phyloP scores from a whole-genome alignment of 2,329 filamentous ascomycete genomes.

The Chrysoporthe austroafricana region DNA sequence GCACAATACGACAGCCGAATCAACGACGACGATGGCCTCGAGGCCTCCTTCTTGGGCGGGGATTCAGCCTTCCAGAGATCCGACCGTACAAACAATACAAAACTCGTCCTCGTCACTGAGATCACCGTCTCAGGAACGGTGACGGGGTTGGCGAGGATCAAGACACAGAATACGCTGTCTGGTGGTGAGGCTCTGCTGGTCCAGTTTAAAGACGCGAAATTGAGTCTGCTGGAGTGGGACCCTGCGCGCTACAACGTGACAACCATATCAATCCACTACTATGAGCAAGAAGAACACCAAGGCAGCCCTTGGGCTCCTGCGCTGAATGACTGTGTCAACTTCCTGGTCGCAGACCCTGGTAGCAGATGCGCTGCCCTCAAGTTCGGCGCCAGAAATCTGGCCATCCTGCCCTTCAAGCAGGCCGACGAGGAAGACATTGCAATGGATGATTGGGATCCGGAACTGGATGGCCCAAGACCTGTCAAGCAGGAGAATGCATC shows the following conservation, averaged over 20 bases:
- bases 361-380: conserved; percentile 94
- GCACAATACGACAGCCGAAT: conserved; percentile 56
- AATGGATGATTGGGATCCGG: conserved; percentile 89
- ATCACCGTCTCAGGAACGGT: conserved; percentile 83
- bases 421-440: conserved; percentile 78
- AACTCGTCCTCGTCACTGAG: conserved; percentile 83
- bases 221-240: conserved; percentile 94
- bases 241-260: conserved; percentile 76
- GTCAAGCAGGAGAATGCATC: conserved; percentile 47
- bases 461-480: conserved; percentile 71
- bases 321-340: conserved; percentile 76
- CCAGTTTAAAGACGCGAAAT: conserved; percentile 86
- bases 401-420: conserved; percentile 91
- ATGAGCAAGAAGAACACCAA: conserved; percentile 89
- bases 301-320: conserved; percentile 81
- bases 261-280: conserved; percentile 96
- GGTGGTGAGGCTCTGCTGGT: conserved; percentile 84
- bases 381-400: conserved; percentile 85
- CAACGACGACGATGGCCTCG: conserved; percentile 66
- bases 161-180: conserved; percentile 71
- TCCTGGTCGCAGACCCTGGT: conserved; percentile 84
- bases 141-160: conserved; percentile 79
- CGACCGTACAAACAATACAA: conserved; percentile 69
- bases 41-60: conserved; percentile 67
- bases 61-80: conserved; percentile 65